Evolutionary conservation across 805 yeast genomes (phyloP).

Genomic region (Candida orba): DNA sequence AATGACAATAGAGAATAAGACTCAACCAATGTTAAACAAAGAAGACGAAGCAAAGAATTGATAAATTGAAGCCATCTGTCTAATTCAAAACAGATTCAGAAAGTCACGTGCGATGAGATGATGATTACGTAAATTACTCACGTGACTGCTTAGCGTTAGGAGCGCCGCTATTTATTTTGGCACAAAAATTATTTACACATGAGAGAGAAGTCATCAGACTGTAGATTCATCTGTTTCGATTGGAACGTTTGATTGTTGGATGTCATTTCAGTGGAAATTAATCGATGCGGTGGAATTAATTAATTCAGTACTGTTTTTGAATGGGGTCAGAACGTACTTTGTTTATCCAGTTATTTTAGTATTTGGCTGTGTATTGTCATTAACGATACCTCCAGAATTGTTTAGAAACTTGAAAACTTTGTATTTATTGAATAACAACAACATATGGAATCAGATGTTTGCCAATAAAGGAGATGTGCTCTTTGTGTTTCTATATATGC

Average conservation of each 20-base stretch:
- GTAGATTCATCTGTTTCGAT: neutral
- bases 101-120: slow-evolving; percentile 8
- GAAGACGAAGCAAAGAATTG: too few species aligned
- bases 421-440: slow-evolving; percentile 8
- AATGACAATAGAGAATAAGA: too few species aligned
- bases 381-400: slow-evolving; percentile 5
- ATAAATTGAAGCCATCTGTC: too few species aligned
- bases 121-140: neutral
- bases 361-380: slow-evolving; percentile 3
- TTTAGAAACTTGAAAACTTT: slow-evolving; percentile 6
- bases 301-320: slow-evolving; percentile 2
- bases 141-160: too few species aligned
- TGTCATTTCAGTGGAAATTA: neutral
- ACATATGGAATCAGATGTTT: slow-evolving; percentile 12
- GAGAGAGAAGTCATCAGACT: neutral
- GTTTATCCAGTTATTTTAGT: slow-evolving; percentile 5
- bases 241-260: neutral
- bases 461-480: slow-evolving; percentile 14
- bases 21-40: too few species aligned
- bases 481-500: slow-evolving; percentile 7
- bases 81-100: too few species aligned
- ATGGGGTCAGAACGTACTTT: slow-evolving; percentile 5
- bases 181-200: neutral
- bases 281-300: neutral
- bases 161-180: neutral